Evolutionary conservation across 495 filamentous ascomycete genomes (phyloP), one percentile per base, ranked within the genome.

Genomic region (Hypoxylon perforatum): DNA sequence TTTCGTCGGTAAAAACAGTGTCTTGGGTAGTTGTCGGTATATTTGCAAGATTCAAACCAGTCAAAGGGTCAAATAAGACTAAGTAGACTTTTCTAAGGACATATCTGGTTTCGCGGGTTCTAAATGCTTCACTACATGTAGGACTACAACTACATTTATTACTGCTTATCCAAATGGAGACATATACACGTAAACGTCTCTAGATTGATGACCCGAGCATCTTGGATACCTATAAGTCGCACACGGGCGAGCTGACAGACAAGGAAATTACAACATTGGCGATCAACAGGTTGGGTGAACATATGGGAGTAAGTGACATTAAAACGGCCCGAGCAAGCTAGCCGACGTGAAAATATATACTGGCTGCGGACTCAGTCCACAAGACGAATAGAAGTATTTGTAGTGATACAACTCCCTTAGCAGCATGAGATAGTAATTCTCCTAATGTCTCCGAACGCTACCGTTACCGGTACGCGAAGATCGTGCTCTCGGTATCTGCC

Each of bases 391-490:
- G 21, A 49, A 49, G 22, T 59, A 59, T n/a, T n/a, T n/a, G 19
- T 55, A 19, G 14, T 22, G 15, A 33, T 51, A 54, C 15, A 50
- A 49, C 59, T 50, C 21, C 9, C 35, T 41, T 35, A 38, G 23
- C 28, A 50, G 25, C 28, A 50, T 28, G 21, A 36, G 47, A 39
- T 28, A 54, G 52, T n/a, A n/a, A n/a, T n/a, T n/a, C n/a, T 57
- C 46, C 54, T 64, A 12, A 19, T 36, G 33, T 51, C 35, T 36
- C 25, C 25, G 25, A 7, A 28, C 25, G 9, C 19, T 9, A 12
- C 60, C n/a, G n/a, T n/a, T 69, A 69, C 44, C 66, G 55, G 21
- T 69, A 69, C 12, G 61, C 66, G 35, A 69, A 69, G 11, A 58
- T 57, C n/a, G 66, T 61, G 28, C 50, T 65, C 51, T 69, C 66